Conservation (phyloP, 192 early-diverging fungal species). For the Tieghemiomyces parasiticus region DNA sequence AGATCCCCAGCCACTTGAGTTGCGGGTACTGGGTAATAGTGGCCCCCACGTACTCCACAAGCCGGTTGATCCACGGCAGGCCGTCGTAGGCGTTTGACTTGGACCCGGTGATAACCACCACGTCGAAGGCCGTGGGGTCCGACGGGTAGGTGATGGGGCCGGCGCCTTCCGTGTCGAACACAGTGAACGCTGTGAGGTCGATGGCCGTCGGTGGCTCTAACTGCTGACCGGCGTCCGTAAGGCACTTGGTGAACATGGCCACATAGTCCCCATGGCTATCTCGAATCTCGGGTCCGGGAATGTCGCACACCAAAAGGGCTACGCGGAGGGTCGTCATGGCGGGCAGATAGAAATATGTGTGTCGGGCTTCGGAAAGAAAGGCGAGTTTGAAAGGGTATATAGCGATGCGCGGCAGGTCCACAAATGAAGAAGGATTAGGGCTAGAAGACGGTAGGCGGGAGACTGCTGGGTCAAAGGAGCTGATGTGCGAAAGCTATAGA, state of each 20-base stretch:
- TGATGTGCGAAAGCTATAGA: too few species aligned
- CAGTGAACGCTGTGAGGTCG: slow-evolving; percentile 14
- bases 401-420: too few species aligned
- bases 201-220: slow-evolving; percentile 12
- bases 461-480: too few species aligned
- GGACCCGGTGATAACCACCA: slow-evolving; percentile 37
- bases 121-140: slow-evolving; percentile 26
- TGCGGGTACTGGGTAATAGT: slow-evolving; percentile 16
- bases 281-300: slow-evolving; percentile 25
- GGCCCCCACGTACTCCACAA: slow-evolving; percentile 34
- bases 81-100: slow-evolving; percentile 47
- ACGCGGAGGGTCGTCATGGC: slow-evolving; percentile 21
- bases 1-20: slow-evolving; percentile 48
- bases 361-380: too few species aligned
- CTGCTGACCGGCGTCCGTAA: slow-evolving; percentile 18
- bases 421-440: too few species aligned
- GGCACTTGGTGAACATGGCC: slow-evolving; percentile 18
- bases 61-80: slow-evolving; percentile 43
- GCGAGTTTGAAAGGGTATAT: too few species aligned
- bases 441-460: too few species aligned
- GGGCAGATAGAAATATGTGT: too few species aligned
- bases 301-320: slow-evolving; percentile 33
- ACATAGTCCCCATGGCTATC: slow-evolving; percentile 31
- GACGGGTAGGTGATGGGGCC: slow-evolving; percentile 21
- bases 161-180: slow-evolving; percentile 27